Percentiles rank a stretch among this genome's conserved stretches.
Evolutionary conservation across 1,139 yeast genomes (phyloP).

Genomic region (Scheffersomyces lignicola): DNA sequence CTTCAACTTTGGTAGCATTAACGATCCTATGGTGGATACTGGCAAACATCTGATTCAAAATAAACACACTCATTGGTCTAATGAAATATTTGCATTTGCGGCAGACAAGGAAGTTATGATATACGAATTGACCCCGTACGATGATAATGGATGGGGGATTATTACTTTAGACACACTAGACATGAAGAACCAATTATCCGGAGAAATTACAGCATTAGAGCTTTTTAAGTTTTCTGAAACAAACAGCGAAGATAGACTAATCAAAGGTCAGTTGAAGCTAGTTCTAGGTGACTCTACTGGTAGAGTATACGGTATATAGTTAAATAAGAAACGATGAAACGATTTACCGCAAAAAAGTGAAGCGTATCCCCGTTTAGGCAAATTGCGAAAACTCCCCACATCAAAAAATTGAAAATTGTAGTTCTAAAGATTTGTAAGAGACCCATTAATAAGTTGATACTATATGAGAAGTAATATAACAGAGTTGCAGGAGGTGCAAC

Average conservation of each 20-base stretch:
- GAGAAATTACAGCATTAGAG: slow-evolving; percentile 27
- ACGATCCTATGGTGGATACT: slow-evolving; percentile 27
- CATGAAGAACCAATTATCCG: slow-evolving; percentile 13
- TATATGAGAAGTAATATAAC: too few species aligned
- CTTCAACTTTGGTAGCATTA: slow-evolving; percentile 34
- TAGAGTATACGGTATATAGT: slow-evolving; percentile 26
- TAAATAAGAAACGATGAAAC: too few species aligned
- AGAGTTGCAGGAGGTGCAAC: too few species aligned
- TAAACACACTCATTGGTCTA: slow-evolving; percentile 40
- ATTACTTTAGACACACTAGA: slow-evolving; percentile 18
- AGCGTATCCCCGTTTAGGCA: too few species aligned
- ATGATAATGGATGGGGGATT: slow-evolving; percentile 24
- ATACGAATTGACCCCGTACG: slow-evolving; percentile 24
- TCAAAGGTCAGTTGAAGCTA: slow-evolving; percentile 32
- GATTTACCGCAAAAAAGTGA: too few species aligned
- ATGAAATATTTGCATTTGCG: slow-evolving; percentile 33
- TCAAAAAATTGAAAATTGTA: too few species aligned
- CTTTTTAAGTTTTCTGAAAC: slow-evolving; percentile 32
- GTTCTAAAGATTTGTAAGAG: too few species aligned
- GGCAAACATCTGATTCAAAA: slow-evolving; percentile 22
- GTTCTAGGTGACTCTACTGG: slow-evolving; percentile 44
- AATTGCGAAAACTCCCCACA: too few species aligned
- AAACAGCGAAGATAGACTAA: slow-evolving; percentile 36
- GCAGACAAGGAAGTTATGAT: slow-evolving; percentile 21
- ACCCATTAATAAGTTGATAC: too few species aligned